phyloP scores from a whole-genome alignment of 306 rosid genomes.

The Casuarina glauca region DNA sequence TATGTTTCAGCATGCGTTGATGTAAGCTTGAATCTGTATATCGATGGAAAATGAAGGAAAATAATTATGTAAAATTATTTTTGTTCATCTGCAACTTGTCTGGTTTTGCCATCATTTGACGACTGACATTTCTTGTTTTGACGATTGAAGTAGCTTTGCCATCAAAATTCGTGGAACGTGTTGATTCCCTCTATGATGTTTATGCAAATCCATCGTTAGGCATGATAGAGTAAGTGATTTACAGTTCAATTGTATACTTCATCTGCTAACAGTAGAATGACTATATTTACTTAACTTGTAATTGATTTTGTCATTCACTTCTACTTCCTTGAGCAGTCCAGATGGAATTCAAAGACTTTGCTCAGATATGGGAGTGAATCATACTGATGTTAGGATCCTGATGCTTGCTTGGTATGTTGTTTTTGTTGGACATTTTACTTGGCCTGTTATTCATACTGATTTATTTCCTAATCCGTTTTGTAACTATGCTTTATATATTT shows the following conservation, averaged over 20 bases:
- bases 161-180: conserved; percentile 40
- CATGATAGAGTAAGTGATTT: conserved; percentile 62
- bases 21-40: conserved; percentile 4
- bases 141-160: conserved; percentile 13
- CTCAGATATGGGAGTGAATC: conserved; percentile 47
- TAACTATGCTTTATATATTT: conserved; percentile 19
- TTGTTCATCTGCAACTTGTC: background rate
- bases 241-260: conserved; percentile 1
- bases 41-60: background rate
- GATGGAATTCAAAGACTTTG: conserved; percentile 68
- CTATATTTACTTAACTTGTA: background rate
- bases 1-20: conserved; percentile 14
- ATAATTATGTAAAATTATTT: background rate
- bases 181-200: conserved; percentile 39
- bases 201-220: conserved; percentile 46
- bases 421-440: background rate
- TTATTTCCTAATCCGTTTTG: conserved; percentile 3
- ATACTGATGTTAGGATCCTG: conserved; percentile 66
- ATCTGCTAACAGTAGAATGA: background rate
- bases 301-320: conserved; percentile 23
- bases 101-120: conserved; percentile 5
- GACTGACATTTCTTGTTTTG: no score
- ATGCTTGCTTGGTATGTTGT: conserved; percentile 65
- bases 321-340: conserved; percentile 58
- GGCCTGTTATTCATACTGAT: conserved; percentile 2